Base-by-base conservation (phyloP, 257 asterid genomes). In the Solanum appendiculatum region DNA sequence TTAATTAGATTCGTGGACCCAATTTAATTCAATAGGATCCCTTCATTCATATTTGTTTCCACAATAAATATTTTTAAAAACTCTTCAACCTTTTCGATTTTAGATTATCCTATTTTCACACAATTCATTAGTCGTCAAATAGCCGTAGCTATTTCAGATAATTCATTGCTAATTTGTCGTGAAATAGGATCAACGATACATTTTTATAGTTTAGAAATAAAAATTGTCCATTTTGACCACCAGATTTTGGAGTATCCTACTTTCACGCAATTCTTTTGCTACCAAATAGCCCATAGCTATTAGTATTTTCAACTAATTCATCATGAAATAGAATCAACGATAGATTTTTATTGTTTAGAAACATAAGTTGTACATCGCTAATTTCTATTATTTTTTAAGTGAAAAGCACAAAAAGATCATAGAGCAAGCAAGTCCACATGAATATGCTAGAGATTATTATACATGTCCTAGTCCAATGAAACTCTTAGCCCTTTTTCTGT, bases 341-440 rank as follows among this genome's bases (percentile, higher is more conserved):
- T 8, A 68, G 10, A 69, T 31, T 9, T 15, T 7, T 69, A 7
- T 69, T 69, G 34, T 14, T 68, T 69, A 31, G 40, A 8, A 9
- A 20, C 12, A 34, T 1, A 72, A 20, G 16, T 72, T 72, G 7
- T 34, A 9, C 8, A 2, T 72, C 9, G 44, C 4, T 31, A 70
- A 27, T 70, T 29, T 68, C 12, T 14, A 7, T 68, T 33, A 6
- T 33, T 34, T 34, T 34, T 20, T 7, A 21, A 18, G 44, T 72
- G 46, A 9, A 34, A 18, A 34, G 20, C 46, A 34, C 27, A 70
- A 69, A 16, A 31, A 15, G n/a, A 69, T 18, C 46, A 33, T 4
- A 60, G 34, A 33, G 8, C 29, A 72, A 85, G 86, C 89, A 82
- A 86, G 54, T 66, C 69, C 87, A 88, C 90, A 88, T 88, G 90